Evolutionary conservation across 2,329 filamentous ascomycete species (phyloP), one percentile per base, ranked within the genome.

Genomic region (Cordyceps farinosa): DNA sequence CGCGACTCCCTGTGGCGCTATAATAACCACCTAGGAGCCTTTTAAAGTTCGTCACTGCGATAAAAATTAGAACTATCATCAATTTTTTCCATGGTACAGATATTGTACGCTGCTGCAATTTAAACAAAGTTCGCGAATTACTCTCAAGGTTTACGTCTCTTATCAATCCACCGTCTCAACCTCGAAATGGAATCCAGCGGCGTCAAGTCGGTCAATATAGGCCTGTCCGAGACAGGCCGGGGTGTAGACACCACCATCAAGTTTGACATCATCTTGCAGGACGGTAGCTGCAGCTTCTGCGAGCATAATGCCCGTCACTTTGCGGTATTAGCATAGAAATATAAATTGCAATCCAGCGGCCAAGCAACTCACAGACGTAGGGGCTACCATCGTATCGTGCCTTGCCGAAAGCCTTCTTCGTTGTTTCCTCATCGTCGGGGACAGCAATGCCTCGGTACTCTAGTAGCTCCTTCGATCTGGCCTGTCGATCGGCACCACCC

Each of bases 211-310:
- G 69, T 91, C 84, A 64, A 92, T 78, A 70, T 85, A 89, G 10
- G 80, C 77, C 67, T 88, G 85, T 1, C 90, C 90, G 2, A 93
- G 76, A 61, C 84, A 89, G 0, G 90, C 88, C 0, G 90, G 87
- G 1, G 90, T 93, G 66, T 90, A 84, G 30, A 91, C 77, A 3
- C 90, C 90, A 22, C 90, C 90, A 1, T 79, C 80, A 13, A 91
- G 76, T 42, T 80, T 74, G 13, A 85, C 76, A 15, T 87, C 81
- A 45, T 89, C 87, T 64, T 88, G 80, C 17, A 92, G 76, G 38
- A 93, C 77, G 0, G 86, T 86, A 45, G 84, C 76, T 4, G 89
- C 90, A 13, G 83, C 89, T 69, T 91, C 82, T 2, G 83, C 82
- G 15, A 90, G 70, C 34, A 89, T 79, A 22, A 87, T 70, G 0